Evolutionary conservation across 768 basidiomycete species (phyloP).

Genomic region (Kwoniella bestiolae): DNA sequence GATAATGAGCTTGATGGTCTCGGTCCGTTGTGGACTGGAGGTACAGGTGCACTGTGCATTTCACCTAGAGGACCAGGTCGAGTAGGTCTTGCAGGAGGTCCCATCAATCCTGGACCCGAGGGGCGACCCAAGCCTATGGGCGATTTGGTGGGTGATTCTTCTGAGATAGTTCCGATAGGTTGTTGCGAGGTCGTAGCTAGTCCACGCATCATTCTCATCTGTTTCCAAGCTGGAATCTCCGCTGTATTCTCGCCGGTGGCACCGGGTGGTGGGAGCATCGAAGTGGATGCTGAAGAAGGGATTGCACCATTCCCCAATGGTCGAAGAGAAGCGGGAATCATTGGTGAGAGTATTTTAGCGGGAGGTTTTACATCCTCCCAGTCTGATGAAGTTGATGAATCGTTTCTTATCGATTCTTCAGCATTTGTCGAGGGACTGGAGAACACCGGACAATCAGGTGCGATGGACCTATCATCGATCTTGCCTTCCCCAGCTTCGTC

Average conservation of each 20-base stretch:
- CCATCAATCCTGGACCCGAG: constrained; percentile 23
- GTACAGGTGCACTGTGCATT: constrained; percentile 8
- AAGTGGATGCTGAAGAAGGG: neutral
- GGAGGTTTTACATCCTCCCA: constrained; percentile 20
- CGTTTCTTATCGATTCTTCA: constrained; percentile 16
- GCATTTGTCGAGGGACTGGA: constrained; percentile 16
- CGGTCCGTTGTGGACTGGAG: neutral
- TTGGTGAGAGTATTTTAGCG: constrained; percentile 4
- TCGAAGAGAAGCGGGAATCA: constrained; percentile 10
- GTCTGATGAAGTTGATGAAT: constrained; percentile 13
- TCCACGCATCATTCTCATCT: constrained; percentile 27
- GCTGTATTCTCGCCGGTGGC: neutral
- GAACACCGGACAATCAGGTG: constrained; percentile 24
- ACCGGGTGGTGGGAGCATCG: neutral
- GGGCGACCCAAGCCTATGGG: constrained; percentile 13
- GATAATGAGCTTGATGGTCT: constrained; percentile 3
- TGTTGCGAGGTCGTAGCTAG: neutral
- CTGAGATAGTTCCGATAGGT: constrained; percentile 11
- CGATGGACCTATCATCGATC: constrained; percentile 32
- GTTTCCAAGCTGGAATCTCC: constrained; percentile 37
- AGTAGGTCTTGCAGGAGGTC: constrained; percentile 22
- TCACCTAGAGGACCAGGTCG: constrained; percentile 26
- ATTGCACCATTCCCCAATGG: constrained; percentile 1
- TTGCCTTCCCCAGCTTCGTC: constrained; percentile 45
- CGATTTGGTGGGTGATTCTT: constrained; percentile 16